Evolutionary conservation across 2,329 filamentous ascomycete species (phyloP), one percentile per base, ranked within the genome.

Genomic region (Cordyceps farinosa): DNA sequence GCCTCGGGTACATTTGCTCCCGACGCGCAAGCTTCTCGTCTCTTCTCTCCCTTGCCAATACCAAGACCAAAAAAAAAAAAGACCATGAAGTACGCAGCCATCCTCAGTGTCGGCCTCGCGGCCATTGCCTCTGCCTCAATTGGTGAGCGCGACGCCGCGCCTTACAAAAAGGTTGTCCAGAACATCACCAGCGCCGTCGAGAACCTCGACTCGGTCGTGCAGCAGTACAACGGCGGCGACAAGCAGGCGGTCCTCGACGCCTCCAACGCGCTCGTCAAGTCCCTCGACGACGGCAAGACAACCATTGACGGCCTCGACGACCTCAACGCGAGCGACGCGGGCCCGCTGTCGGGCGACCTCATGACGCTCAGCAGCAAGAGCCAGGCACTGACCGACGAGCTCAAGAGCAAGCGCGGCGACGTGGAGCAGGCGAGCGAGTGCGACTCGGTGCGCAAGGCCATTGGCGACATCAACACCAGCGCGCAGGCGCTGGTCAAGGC

Each of bases 311-410:
- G 55, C 40, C 54, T 64, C 32, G 30, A 17, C 34, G 17, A 17
- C 13, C 54, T 64, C n/a, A 42, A 8, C 15, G 50, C 55, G 50
- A 29, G 38, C 48, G 62, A 64, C 42, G 55, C 62, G 5, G 22
- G 45, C 6, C 32, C 55, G 13, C 55, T 64, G 29, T 17, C 48
- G 8, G 15, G 40, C 27, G 34, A 30, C 48, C 55, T 64, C 38
- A 22, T 17, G 11, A 13, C 15, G 30, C 62, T 64, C 54, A 64
- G 58, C 62, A 22, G 40, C 40, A 54, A 64, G 47, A 47, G 55
- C 48, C 48, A 64, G 55, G n/a, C 36, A 22, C 62, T 64, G 6
- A 64, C 38, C 30, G 22, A 38, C 29, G 62, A 77, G 48, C 38
- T 64, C n/a, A 64, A 64, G 62, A 17, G 4, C 17, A 64, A 64